Evolutionary conservation across 2,329 filamentous ascomycete species (phyloP).

Genomic region (Trichophaea hybrida): DNA sequence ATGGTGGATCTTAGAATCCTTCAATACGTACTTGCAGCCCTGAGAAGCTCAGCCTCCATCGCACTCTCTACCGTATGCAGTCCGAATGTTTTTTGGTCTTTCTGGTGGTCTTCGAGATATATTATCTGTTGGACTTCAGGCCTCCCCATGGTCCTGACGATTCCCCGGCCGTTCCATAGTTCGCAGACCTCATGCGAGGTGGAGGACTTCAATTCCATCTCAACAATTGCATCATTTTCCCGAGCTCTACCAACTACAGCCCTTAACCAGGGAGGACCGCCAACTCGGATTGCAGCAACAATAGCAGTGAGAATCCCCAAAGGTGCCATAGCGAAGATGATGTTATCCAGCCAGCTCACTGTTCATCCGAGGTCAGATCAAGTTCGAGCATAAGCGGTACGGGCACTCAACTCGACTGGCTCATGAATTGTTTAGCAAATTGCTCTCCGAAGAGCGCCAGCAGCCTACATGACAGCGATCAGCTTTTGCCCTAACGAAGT

Average conservation of each 20-base stretch:
- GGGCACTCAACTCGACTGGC: conserved; percentile 17
- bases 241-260: conserved; percentile 34
- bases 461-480: conserved; percentile 2
- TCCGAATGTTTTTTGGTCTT: neutral
- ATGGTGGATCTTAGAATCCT: too few relatives aligned
- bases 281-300: conserved; percentile 28
- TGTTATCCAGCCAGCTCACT: conserved; percentile 32
- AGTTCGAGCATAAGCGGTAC: neutral
- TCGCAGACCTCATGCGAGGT: conserved; percentile 32
- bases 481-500: neutral
- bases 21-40: conserved; percentile 35
- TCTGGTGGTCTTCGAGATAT: conserved; percentile 24
- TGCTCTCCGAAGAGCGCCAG: conserved; percentile 28
- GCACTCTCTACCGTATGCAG: neutral
- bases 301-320: conserved; percentile 35
- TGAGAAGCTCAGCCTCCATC: conserved; percentile 28
- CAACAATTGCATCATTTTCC: conserved; percentile 27
- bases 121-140: conserved; percentile 9
- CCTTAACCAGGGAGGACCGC: conserved; percentile 32
- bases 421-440: conserved; percentile 30
- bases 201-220: conserved; percentile 34
- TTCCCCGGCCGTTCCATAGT: conserved; percentile 10
- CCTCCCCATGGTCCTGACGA: conserved; percentile 12
- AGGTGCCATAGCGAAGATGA: conserved; percentile 37
- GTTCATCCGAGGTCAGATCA: neutral